phyloP scores from a whole-genome alignment of 768 basidiomycete genomes.

The Tylopilus intermedius region DNA sequence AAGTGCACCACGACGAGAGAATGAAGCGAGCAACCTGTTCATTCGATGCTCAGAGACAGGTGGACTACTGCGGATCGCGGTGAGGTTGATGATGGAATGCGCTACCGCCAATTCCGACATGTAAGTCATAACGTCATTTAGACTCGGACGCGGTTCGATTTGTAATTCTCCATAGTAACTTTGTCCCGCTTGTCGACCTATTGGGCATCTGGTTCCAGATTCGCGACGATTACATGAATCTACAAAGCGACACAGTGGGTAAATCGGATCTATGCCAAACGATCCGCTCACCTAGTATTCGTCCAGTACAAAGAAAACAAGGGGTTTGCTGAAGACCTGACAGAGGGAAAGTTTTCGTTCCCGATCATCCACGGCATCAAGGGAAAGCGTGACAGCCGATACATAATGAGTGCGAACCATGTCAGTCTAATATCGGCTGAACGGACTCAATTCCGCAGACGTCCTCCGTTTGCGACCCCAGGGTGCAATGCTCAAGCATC shows the following conservation, averaged over 20 bases:
- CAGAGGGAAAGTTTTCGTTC: constrained; percentile 97
- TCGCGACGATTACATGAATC: constrained; percentile 48
- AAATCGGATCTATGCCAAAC: too few species aligned
- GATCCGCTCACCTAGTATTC: neutral
- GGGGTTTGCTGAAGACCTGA: constrained; percentile 89
- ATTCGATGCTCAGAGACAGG: constrained; percentile 70
- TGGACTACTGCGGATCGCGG: constrained; percentile 82
- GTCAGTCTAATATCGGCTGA: neutral
- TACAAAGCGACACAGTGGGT: constrained; percentile 24
- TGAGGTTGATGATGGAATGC: constrained; percentile 94
- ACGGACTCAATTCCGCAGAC: constrained; percentile 41
- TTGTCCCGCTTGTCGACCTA: constrained; percentile 52
- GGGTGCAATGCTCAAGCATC: constrained; percentile 73
- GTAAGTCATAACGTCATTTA: constrained; percentile 35
- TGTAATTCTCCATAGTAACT: constrained; percentile 35
- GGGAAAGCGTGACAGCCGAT: constrained; percentile 68
- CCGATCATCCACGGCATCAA: constrained; percentile 89
- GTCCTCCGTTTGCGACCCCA: constrained; percentile 85
- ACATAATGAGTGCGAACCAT: constrained; percentile 73
- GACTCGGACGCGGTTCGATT: neutral
- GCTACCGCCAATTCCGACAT: constrained; percentile 53
- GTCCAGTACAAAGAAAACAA: constrained; percentile 78
- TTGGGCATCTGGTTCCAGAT: constrained; percentile 58
- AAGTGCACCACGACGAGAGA: constrained; percentile 13
- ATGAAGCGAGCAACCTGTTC: neutral